Evolutionary conservation across 2,329 filamentous ascomycete species (phyloP).

Genomic region (Neocucurbitaria cava): DNA sequence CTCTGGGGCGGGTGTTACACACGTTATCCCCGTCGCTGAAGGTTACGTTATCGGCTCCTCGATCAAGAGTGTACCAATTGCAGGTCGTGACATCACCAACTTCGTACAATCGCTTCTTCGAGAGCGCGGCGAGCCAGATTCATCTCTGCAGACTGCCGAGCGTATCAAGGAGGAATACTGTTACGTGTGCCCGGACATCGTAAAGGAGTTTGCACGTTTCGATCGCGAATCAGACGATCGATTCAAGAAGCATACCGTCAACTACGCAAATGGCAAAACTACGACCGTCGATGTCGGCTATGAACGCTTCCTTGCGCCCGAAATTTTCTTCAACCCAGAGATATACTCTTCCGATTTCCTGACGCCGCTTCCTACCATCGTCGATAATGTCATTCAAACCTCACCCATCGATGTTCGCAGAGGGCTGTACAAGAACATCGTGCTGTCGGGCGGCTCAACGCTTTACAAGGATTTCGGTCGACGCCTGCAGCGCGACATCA

Average conservation of each 20-base stretch:
- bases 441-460: slow-evolving; percentile 94
- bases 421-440: slow-evolving; percentile 99
- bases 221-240: slow-evolving; percentile 85
- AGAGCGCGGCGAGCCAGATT: slow-evolving; percentile 95
- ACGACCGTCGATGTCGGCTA: slow-evolving; percentile 93
- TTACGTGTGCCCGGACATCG: slow-evolving; percentile 97
- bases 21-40: slow-evolving; percentile 98
- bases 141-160: slow-evolving; percentile 95
- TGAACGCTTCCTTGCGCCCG: slow-evolving; percentile 95
- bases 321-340: slow-evolving; percentile 99
- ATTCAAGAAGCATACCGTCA: slow-evolving; percentile 89
- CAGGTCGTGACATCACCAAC: slow-evolving; percentile 97
- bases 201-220: slow-evolving; percentile 96
- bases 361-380: slow-evolving; percentile 90
- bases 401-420: slow-evolving; percentile 97
- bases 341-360: slow-evolving; percentile 99
- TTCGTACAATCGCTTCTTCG: slow-evolving; percentile 96
- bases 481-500: slow-evolving; percentile 94
- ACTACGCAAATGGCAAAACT: slow-evolving; percentile 82
- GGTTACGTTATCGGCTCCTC: slow-evolving; percentile 99
- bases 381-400: slow-evolving; percentile 96
- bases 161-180: slow-evolving; percentile 99
- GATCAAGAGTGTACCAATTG: slow-evolving; percentile 98
- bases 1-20: slow-evolving; percentile 97
- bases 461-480: slow-evolving; percentile 98